Evolutionary conservation across 768 basidiomycete species (phyloP).

Genomic region (Rubroboletus pulcherrimus): DNA sequence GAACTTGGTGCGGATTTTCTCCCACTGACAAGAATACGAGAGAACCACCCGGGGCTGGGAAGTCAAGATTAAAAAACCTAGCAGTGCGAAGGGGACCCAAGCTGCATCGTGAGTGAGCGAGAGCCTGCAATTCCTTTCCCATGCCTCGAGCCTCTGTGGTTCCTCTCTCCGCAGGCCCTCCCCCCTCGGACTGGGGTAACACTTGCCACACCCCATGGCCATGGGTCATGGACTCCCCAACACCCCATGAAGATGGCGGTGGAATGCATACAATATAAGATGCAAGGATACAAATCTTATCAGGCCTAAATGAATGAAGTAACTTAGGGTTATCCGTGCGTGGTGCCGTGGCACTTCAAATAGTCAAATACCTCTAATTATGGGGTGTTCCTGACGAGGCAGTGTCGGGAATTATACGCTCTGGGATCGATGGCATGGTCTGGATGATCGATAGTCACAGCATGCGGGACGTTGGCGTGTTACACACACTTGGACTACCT

Average conservation of each 20-base stretch:
- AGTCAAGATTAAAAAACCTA: background rate
- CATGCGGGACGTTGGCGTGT: background rate
- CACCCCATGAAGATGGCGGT: too few species aligned
- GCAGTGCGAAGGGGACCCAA: background rate
- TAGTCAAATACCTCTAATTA: background rate
- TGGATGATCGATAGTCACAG: background rate
- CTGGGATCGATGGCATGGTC: background rate
- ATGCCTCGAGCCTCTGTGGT: background rate
- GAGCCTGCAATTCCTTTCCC: background rate
- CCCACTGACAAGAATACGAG: constrained; percentile 6
- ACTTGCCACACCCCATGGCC: background rate
- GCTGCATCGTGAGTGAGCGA: background rate
- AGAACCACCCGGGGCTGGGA: background rate
- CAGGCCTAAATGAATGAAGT: background rate
- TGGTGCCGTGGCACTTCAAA: background rate
- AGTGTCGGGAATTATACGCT: background rate
- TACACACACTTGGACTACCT: background rate
- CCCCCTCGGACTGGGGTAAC: background rate
- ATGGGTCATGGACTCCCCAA: background rate
- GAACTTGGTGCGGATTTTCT: background rate
- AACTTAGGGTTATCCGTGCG: background rate
- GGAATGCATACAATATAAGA: background rate
- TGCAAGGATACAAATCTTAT: background rate
- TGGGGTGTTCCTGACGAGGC: background rate
- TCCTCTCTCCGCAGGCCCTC: background rate